Base-by-base conservation (phyloP, 306 rosid species). In the Mimosa bimucronata region DNA sequence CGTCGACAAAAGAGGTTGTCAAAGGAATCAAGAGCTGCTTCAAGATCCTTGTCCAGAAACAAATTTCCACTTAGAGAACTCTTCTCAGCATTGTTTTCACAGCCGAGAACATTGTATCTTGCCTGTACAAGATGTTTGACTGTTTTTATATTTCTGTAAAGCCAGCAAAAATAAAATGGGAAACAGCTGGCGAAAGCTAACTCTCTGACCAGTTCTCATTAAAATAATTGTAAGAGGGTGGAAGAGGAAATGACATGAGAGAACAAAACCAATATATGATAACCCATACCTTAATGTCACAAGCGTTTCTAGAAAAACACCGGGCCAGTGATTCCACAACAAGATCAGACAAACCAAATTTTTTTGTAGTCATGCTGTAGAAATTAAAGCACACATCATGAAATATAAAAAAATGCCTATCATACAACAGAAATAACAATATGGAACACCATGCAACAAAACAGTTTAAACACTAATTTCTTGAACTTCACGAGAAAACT, bases 71-170 rank as follows among this genome's bases (percentile, higher is more conserved):
- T 79, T 77, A 88, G 92, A 75, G 89, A 89, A 76, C 68, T 84
- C 68, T 90, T 92, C 86, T 82, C 88, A 38, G 79, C 80, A 70
- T 84, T 86, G 87, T 85, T 91, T 83, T 89, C 89, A 80, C 66
- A 86, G 73, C 74, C 73, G 77, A 93, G 83, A 77, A 74, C 78
- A 85, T 93, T 94, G 82, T 89, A 88, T 89, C 97, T 93, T 87
- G 97, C 98, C 99, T 96, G 98, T 89, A 91, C 86, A 93, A 93
- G 92, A 96, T 75, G 97, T 91, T 95, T 88, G 94, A 91, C 72
- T 87, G 91, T 84, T 90, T 90, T 91, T 93, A 91, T 91, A 91
- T 93, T 96, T 93, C 91, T 91, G 93, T 95, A 93, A 93, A 90
- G 91, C 91, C 92, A 90, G 97, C 94, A 90, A 85, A 89, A 85